Evolutionary conservation across 75 land plant species (phyloP).

Genomic region (Picea sitchensis): DNA sequence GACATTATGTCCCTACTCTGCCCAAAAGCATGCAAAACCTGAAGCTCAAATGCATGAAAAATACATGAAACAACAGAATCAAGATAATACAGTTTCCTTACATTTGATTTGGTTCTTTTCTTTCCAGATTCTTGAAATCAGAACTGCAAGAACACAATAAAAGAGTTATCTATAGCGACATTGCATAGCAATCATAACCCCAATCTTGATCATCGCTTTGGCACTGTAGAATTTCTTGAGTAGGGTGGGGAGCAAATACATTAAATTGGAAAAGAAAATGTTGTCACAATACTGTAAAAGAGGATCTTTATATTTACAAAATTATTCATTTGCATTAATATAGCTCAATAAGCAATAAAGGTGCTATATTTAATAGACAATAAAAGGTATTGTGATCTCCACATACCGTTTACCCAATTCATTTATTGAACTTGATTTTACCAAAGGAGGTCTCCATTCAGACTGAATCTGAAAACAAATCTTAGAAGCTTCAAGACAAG

Average conservation of each 20-base stretch:
- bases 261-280: not conserved
- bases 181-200: not conserved
- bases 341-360: not conserved
- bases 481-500: not conserved
- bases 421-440: slow-evolving; percentile 15
- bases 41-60: not conserved
- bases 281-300: not conserved
- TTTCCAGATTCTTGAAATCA: not conserved
- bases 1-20: not conserved
- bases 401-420: slow-evolving; percentile 10
- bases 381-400: not conserved
- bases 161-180: too few species aligned
- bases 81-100: not conserved
- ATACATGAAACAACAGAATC: not conserved
- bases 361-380: not conserved
- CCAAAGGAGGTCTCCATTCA: slow-evolving; percentile 1
- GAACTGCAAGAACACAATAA: slow-evolving; percentile 6
- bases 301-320: not conserved
- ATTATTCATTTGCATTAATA: not conserved
- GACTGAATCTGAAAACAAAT: slow-evolving; percentile 25
- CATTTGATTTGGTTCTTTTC: slow-evolving; percentile 12
- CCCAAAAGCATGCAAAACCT: not conserved
- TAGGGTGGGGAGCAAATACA: not conserved
- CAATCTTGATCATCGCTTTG: not conserved
- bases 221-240: not conserved